A percentile compares a stretch with the other conserved stretches of the same genome.
phyloP scores from a whole-genome alignment of 2,329 filamentous ascomycete species.

The Zasmidium citrigriseum region DNA sequence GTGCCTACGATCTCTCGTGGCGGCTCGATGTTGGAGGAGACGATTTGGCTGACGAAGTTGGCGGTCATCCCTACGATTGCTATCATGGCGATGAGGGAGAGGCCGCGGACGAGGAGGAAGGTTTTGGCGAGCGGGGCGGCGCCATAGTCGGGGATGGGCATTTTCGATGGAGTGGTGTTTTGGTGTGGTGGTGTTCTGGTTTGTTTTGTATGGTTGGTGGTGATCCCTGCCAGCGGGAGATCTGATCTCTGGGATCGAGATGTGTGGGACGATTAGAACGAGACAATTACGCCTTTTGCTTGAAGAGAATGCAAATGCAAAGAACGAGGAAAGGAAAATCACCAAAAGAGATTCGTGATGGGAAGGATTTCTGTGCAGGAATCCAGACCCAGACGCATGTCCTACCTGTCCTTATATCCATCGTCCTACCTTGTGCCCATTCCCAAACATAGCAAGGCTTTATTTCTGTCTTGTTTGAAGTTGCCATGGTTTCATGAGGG shows the following conservation, averaged over 20 bases:
- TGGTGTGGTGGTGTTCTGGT: slow-evolving; percentile 10
- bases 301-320: slow-evolving; percentile 1
- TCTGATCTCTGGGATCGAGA: slow-evolving; percentile 7
- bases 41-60: slow-evolving; percentile 80
- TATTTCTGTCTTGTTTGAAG: slow-evolving; percentile 19
- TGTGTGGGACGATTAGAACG: not conserved
- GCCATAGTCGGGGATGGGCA: slow-evolving; percentile 63
- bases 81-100: slow-evolving; percentile 72
- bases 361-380: slow-evolving; percentile 3
- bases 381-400: not conserved
- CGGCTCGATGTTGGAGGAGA: slow-evolving; percentile 63
- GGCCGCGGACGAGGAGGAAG: slow-evolving; percentile 71
- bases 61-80: slow-evolving; percentile 76
- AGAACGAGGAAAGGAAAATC: slow-evolving; percentile 9
- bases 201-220: slow-evolving; percentile 8
- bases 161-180: slow-evolving; percentile 34
- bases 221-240: slow-evolving; percentile 30
- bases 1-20: slow-evolving; percentile 76
- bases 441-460: slow-evolving; percentile 12
- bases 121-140: slow-evolving; percentile 69
- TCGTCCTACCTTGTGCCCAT: slow-evolving; percentile 1
- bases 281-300: not conserved
- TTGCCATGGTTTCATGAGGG: slow-evolving; percentile 20
- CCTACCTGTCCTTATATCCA: slow-evolving; percentile 14
- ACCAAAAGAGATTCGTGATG: slow-evolving; percentile 22